Evolutionary conservation across 1,284 basidiomycete species (phyloP).

Genomic region (Puccinia coronata): DNA sequence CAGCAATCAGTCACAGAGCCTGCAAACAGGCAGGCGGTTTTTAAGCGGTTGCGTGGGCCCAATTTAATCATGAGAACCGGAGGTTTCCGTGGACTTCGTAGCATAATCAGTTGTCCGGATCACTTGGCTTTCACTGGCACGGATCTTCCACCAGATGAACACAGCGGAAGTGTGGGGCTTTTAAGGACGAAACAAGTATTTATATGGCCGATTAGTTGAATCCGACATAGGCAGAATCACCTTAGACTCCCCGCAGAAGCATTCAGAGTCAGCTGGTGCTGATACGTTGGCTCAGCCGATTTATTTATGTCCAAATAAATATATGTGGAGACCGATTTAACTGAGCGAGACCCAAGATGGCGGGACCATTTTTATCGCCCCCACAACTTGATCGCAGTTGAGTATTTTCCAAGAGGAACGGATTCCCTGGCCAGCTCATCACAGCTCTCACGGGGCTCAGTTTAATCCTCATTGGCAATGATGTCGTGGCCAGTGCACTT

Average conservation of each 20-base stretch:
- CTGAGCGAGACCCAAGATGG: not conserved
- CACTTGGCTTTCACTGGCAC: too few species aligned
- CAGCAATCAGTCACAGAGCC: too few species aligned
- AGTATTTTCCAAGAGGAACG: not conserved
- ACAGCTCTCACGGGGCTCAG: not conserved
- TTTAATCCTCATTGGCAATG: not conserved
- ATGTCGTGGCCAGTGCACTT: not conserved
- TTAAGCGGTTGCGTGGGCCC: too few species aligned
- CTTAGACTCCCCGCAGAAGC: not conserved
- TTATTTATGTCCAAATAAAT: too few species aligned
- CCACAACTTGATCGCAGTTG: not conserved
- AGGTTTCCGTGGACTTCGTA: not conserved
- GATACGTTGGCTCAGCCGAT: not conserved
- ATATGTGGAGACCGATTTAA: constrained; percentile 6
- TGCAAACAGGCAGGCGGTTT: too few species aligned
- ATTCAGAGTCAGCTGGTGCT: not conserved
- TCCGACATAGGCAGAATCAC: not conserved
- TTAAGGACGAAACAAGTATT: constrained; percentile 11
- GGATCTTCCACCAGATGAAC: not conserved
- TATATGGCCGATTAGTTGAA: not conserved
- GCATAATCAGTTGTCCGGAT: not conserved
- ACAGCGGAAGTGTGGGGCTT: not conserved
- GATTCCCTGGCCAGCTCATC: not conserved
- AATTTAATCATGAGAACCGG: too few species aligned
- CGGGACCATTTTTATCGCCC: not conserved